Conservation (phyloP, 1,284 basidiomycete species). For the Sporisorium sorghi region DNA sequence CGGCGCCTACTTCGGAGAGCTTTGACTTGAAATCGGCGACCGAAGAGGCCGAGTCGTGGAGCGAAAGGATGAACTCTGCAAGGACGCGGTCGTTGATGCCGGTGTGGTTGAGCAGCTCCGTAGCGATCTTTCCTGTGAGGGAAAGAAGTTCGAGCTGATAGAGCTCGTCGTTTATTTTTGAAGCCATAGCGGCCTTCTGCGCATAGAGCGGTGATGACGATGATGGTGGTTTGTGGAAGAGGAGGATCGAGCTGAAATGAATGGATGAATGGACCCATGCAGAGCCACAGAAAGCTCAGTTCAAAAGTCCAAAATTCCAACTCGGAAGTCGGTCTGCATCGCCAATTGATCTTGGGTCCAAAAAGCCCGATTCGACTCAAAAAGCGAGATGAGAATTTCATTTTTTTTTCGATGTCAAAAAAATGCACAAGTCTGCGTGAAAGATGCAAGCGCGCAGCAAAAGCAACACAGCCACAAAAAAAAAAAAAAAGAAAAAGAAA, state of each 20-base stretch:
- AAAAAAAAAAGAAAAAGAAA: too few relatives aligned
- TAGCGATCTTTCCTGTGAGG: slow-evolving; percentile 64
- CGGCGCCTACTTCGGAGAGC: slow-evolving; percentile 82
- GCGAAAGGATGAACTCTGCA: slow-evolving; percentile 92
- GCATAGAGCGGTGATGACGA: neutral
- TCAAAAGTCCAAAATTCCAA: neutral
- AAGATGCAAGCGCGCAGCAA: slow-evolving; percentile 4
- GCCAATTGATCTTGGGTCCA: too few relatives aligned
- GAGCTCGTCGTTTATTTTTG: slow-evolving; percentile 51
- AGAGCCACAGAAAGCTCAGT: too few relatives aligned
- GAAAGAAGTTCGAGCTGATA: slow-evolving; percentile 67
- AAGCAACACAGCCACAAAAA: too few relatives aligned
- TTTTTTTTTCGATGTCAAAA: neutral
- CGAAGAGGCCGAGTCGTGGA: slow-evolving; percentile 86
- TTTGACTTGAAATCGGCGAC: slow-evolving; percentile 83
- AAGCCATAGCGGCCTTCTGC: slow-evolving; percentile 11
- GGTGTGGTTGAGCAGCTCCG: slow-evolving; percentile 74
- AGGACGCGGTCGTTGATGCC: slow-evolving; percentile 82
- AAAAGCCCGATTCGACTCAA: neutral
- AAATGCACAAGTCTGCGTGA: slow-evolving; percentile 15
- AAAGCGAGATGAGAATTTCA: neutral
- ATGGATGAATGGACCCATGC: too few relatives aligned
- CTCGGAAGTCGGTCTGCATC: slow-evolving; percentile 19
- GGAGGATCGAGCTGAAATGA: neutral
- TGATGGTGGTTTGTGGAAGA: neutral